Evolutionary conservation across 768 basidiomycete genomes (phyloP).

Genomic region (Hebeloma cylindrosporum): DNA sequence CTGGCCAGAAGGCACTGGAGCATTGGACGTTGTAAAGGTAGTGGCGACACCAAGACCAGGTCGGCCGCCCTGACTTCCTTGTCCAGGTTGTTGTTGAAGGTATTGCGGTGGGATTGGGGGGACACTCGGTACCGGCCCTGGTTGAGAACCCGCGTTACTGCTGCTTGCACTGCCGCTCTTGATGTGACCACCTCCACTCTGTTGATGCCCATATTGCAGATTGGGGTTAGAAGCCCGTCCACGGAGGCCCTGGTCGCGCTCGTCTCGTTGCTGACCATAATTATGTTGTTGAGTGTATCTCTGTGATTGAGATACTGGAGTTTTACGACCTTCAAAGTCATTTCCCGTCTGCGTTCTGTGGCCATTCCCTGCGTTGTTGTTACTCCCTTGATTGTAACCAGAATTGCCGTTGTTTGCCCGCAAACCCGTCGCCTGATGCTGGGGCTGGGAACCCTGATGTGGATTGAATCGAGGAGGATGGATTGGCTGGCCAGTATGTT

Average conservation of each 20-base stretch:
- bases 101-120: slow-evolving; percentile 76
- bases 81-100: slow-evolving; percentile 55
- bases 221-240: slow-evolving; percentile 69
- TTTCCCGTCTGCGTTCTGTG: slow-evolving; percentile 56
- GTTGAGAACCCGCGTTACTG: slow-evolving; percentile 22
- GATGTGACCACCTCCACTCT: slow-evolving; percentile 35
- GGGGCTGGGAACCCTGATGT: slow-evolving; percentile 45
- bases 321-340: slow-evolving; percentile 68
- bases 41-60: slow-evolving; percentile 39
- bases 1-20: slow-evolving; percentile 36
- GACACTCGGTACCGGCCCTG: slow-evolving; percentile 56
- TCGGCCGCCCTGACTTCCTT: slow-evolving; percentile 30
- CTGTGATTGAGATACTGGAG: slow-evolving; percentile 48
- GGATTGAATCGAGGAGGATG: slow-evolving; percentile 75
- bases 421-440: slow-evolving; percentile 39
- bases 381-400: too few relatives aligned
- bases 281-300: slow-evolving; percentile 41
- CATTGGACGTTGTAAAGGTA: slow-evolving; percentile 32
- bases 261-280: slow-evolving; percentile 39
- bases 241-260: slow-evolving; percentile 51
- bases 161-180: slow-evolving; percentile 35
- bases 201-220: slow-evolving; percentile 62
- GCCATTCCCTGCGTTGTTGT: slow-evolving; percentile 37
- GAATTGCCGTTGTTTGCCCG: slow-evolving; percentile 26
- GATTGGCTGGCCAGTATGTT: slow-evolving; percentile 48